phyloP scores from a whole-genome alignment of 2,329 filamentous ascomycete genomes.

The Penicillium polonicum region DNA sequence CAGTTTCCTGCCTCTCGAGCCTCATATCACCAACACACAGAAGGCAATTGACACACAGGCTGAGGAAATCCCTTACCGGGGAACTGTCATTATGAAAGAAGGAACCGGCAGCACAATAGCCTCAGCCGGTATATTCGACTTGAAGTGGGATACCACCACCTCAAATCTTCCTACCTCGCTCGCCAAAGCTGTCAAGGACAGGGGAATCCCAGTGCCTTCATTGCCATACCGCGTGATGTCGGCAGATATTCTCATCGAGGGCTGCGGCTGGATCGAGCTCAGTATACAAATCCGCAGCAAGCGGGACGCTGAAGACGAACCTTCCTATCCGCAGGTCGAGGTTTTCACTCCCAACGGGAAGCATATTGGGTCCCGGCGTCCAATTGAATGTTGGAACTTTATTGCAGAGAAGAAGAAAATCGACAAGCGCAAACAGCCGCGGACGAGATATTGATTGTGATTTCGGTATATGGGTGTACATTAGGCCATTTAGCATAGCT shows the following conservation, averaged over 20 bases:
- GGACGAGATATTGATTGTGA: slow-evolving; percentile 10
- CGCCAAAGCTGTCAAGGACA: slow-evolving; percentile 62
- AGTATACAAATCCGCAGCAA: slow-evolving; percentile 72
- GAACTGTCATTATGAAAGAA: slow-evolving; percentile 63
- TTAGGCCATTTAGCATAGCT: slow-evolving; percentile 21
- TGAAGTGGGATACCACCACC: slow-evolving; percentile 82
- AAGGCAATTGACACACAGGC: slow-evolving; percentile 76
- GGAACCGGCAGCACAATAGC: slow-evolving; percentile 59
- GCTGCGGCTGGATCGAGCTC: slow-evolving; percentile 90
- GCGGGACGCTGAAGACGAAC: slow-evolving; percentile 34
- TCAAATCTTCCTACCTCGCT: slow-evolving; percentile 72
- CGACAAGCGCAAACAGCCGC: slow-evolving; percentile 31
- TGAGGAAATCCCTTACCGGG: slow-evolving; percentile 58
- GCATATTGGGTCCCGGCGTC: slow-evolving; percentile 58
- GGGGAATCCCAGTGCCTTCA: slow-evolving; percentile 50
- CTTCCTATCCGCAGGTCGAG: slow-evolving; percentile 64
- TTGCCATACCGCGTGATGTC: slow-evolving; percentile 79
- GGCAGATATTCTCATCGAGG: slow-evolving; percentile 84
- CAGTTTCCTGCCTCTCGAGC: slow-evolving; percentile 74
- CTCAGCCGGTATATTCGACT: slow-evolving; percentile 70
- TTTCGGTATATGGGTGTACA: slow-evolving; percentile 16
- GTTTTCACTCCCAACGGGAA: slow-evolving; percentile 83
- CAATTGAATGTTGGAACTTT: slow-evolving; percentile 38
- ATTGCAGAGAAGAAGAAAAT: slow-evolving; percentile 32
- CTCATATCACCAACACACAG: slow-evolving; percentile 74